These are phyloP conservation scores for Fraxinus nigra DNA, from an alignment of 305 asterid genomes.

Conservation along the genomic window DNA sequence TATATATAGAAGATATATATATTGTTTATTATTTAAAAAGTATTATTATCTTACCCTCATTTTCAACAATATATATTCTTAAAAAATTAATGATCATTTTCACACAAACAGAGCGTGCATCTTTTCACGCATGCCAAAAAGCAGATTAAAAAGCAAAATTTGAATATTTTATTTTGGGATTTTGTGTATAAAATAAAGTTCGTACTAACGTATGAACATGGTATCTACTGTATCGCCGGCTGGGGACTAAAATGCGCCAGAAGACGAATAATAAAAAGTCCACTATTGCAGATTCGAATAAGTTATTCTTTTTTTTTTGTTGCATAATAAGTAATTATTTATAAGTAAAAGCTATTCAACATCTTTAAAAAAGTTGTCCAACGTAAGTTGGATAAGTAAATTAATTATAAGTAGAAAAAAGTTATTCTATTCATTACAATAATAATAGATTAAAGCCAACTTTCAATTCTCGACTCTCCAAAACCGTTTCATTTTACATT, in stretches of 20 bases:
- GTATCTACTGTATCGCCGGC: slow-evolving; percentile 25
- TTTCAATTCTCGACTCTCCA: background rate
- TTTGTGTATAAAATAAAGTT: slow-evolving; percentile 5
- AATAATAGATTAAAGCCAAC: background rate
- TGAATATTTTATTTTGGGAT: background rate
- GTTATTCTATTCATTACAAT: background rate
- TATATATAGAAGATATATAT: too few species aligned
- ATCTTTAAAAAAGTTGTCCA: background rate
- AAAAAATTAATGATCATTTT: background rate
- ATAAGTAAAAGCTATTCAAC: background rate
- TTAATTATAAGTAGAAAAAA: background rate
- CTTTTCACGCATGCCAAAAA: slow-evolving; percentile 42
- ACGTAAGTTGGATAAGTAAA: background rate
- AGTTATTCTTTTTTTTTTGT: background rate
- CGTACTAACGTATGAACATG: background rate
- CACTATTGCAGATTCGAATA: slow-evolving; percentile 4
- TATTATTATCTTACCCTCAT: background rate
- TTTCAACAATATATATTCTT: background rate
- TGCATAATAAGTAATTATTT: background rate
- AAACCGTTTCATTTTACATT: background rate
- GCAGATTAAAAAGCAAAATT: slow-evolving; percentile 18
- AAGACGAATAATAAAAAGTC: slow-evolving; percentile 16
- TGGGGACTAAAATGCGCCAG: slow-evolving; percentile 21
- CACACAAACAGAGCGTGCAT: background rate
- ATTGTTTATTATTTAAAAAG: too few species aligned